Base-by-base conservation (phyloP, 192 early-diverging fungal species). In the Mycoemilia scoparia region DNA sequence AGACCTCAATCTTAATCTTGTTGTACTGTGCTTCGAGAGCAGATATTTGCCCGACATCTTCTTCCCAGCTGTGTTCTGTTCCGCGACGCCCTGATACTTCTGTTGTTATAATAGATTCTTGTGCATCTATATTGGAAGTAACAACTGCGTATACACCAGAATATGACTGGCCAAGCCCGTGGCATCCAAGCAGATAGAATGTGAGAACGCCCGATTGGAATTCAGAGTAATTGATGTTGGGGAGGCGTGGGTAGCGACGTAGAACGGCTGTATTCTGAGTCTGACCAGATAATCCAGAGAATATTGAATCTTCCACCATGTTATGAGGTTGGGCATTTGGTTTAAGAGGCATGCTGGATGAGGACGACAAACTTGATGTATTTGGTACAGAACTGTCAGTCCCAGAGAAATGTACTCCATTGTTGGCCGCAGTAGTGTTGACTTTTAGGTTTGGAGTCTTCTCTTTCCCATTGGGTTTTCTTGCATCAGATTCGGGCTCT, bases 141-240 rank as follows among this genome's bases (percentile, higher is more conserved):
- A 62, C 48, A n/a, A 47, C 53, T 30, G 57, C 59, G 36, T 57
- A 62, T 30, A 62, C 59, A 26, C 59, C 59, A 0, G 59, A 45
- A 37, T 57, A 57, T 9, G 59, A 49, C 27, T 54, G 59, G 34
- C 51, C 49, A 16, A 62, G 49, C 13, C 59, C 59, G 25, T 54
- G 59, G 30, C 59, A 62, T 3, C 54, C 49, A 13, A 62, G 42
- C 7, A 43, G 44, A 16, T 48, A 52, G 24, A 62, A 35, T 3
- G 59, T 57, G 10, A 62, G 18, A n/a, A 62, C 41, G 7, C 59
- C 59, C 0, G 54, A 52, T 28, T 57, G 42, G 45, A 62, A 62
- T 49, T 57, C 40, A 10, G 40, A 11, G 16, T 62, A 62, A 49
- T 62, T 46, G 17, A 62, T 57, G 45, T 57, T 62, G 7, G 59